These are phyloP conservation scores for Fusarium scirpi DNA, from an alignment of 2,329 filamentous ascomycete species.

Conservation along the genomic window DNA sequence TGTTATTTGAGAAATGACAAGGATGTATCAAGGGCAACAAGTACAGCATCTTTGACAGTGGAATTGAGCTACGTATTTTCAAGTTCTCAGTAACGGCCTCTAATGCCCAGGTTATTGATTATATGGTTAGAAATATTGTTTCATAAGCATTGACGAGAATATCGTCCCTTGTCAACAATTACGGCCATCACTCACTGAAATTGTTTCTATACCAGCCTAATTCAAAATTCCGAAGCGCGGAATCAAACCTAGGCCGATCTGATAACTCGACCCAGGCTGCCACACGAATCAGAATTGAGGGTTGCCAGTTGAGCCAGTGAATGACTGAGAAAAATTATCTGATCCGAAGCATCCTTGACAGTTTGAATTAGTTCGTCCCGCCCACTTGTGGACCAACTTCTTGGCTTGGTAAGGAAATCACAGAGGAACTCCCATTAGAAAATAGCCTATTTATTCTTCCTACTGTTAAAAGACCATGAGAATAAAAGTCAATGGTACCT, in stretches of 20 bases:
- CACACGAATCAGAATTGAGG: not conserved
- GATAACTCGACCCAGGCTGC: slow-evolving; percentile 19
- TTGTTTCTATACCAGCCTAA: not conserved
- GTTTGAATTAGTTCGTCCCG: slow-evolving; percentile 1
- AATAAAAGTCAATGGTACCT: no score
- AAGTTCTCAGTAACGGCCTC: not conserved
- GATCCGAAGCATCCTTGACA: slow-evolving; percentile 48
- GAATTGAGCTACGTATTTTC: slow-evolving; percentile 33
- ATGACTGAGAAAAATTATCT: slow-evolving; percentile 51
- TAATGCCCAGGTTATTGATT: not conserved
- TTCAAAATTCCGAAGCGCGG: not conserved
- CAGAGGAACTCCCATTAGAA: not conserved
- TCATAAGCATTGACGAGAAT: not conserved
- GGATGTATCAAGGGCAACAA: not conserved
- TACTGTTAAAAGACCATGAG: not conserved
- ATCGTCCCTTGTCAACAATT: not conserved
- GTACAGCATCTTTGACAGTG: not conserved
- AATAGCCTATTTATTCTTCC: not conserved
- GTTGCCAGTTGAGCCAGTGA: slow-evolving; percentile 7
- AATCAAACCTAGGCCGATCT: slow-evolving; percentile 23
- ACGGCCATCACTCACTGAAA: not conserved
- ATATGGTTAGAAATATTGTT: not conserved
- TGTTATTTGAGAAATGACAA: not conserved
- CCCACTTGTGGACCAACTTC: slow-evolving; percentile 9
- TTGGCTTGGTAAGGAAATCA: not conserved